Conservation (phyloP, 2,329 filamentous ascomycete species). For the Fusarium acutatum region DNA sequence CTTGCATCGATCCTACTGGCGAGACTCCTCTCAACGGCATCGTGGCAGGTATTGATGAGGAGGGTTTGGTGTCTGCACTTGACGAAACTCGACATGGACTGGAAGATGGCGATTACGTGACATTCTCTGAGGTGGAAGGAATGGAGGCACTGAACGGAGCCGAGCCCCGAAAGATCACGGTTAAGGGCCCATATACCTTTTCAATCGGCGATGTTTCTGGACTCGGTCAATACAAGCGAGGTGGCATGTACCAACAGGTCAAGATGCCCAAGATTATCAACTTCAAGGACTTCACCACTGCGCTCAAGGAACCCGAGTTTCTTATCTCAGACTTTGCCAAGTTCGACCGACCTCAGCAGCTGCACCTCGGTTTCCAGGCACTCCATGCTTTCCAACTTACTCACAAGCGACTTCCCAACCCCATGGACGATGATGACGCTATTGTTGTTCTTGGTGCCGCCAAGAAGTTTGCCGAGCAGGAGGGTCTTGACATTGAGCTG, state of each 20-base stretch:
- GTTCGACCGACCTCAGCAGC: constrained; percentile 91
- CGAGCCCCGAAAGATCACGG: constrained; percentile 87
- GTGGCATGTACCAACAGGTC: constrained; percentile 92
- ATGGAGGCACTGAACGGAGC: constrained; percentile 88
- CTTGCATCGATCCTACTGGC: constrained; percentile 86
- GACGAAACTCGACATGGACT: constrained; percentile 96
- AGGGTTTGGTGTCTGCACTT: constrained; percentile 89
- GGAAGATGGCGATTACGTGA: constrained; percentile 96
- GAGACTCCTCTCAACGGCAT: constrained; percentile 90
- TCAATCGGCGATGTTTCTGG: constrained; percentile 93
- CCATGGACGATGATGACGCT: constrained; percentile 87
- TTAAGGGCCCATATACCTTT: constrained; percentile 97
- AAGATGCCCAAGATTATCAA: constrained; percentile 97
- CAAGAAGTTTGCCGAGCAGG: constrained; percentile 75
- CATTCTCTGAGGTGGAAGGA: constrained; percentile 90
- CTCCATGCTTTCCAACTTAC: constrained; percentile 84
- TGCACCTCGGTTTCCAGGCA: constrained; percentile 92
- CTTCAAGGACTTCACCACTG: constrained; percentile 81
- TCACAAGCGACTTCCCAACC: constrained; percentile 79
- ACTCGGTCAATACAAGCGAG: constrained; percentile 85
- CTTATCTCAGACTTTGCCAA: constrained; percentile 97
- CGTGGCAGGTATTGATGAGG: constrained; percentile 86
- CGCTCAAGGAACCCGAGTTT: constrained; percentile 88
- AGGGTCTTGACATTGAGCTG: constrained; percentile 74
- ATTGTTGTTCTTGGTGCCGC: constrained; percentile 78